A percentile compares a stretch with the other conserved stretches of the same genome.
Evolutionary conservation across 2,329 filamentous ascomycete genomes (phyloP).

Genomic region (Sphaerulina populicola): DNA sequence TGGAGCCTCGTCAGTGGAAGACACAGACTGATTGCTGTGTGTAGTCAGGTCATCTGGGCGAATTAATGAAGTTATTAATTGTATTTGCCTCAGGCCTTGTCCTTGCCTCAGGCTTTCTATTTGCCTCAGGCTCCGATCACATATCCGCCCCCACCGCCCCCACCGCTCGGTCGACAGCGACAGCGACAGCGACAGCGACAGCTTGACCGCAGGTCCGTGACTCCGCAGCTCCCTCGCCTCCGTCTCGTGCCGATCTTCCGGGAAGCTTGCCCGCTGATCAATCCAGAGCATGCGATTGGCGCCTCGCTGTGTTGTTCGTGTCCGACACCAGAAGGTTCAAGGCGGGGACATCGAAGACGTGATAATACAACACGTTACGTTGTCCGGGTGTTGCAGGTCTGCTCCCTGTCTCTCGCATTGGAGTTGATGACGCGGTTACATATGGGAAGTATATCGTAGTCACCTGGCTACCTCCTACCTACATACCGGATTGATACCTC

Average conservation of each 20-base stretch:
- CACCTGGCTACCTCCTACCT: not conserved
- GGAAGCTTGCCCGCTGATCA: slow-evolving; percentile 5
- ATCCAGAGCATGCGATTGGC: slow-evolving; percentile 4
- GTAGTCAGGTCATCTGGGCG: too few relatives aligned
- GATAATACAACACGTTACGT: slow-evolving; percentile 2
- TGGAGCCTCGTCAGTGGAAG: too few relatives aligned
- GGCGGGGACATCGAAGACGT: slow-evolving; percentile 11
- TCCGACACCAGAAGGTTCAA: slow-evolving; percentile 4
- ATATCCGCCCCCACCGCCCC: too few relatives aligned
- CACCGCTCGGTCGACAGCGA: too few relatives aligned
- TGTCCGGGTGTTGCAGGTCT: not conserved
- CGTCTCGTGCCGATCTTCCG: slow-evolving; percentile 1
- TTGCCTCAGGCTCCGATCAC: too few relatives aligned
- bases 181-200: not conserved
- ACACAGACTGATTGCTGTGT: too few relatives aligned
- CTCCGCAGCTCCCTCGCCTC: too few relatives aligned
- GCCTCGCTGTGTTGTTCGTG: slow-evolving; percentile 1
- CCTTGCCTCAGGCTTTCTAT: too few relatives aligned
- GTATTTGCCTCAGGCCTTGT: too few relatives aligned
- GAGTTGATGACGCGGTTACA: not conserved
- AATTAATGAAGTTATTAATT: too few relatives aligned
- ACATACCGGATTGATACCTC: too few relatives aligned
- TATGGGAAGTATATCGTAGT: not conserved
- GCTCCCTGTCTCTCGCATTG: not conserved
- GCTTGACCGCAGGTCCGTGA: not conserved